Base-by-base conservation (phyloP, 23 red algal genomes). In the Gracilaria domingensis region DNA sequence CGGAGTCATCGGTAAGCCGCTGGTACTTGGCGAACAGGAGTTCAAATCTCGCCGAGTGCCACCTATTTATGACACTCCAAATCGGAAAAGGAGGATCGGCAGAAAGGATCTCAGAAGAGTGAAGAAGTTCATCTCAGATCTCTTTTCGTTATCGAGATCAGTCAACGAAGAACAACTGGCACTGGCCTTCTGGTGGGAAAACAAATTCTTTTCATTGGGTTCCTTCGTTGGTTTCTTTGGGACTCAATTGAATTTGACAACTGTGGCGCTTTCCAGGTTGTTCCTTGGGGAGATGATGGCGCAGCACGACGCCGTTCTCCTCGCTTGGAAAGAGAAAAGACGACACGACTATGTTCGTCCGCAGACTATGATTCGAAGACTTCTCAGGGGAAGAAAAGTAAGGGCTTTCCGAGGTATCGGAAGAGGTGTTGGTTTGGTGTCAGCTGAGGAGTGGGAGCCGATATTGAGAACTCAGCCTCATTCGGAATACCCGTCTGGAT, bases 401-500 rank as follows among this genome's bases (percentile, higher is more conserved):
- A 73, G 25, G 30, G 85, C 85, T 35, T 88, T 76, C 30, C 44
- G n/a, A 60, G 66, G 65, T 0, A 48, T 88, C 34, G 69, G 37
- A 30, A 40, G 78, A 17, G 85, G 85, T 9, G 66, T 88, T 34
- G 48, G 69, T 40, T 9, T 12, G 4, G 72, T 88, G 0, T 51
- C 30, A 23, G 49, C 53, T 30, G 85, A 88, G 16, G 69, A 88
- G 18, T 88, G 85, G 85, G 85, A 88, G 35, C 72, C 85, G 8
- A 49, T 79, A 0, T 28, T 88, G 65, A 49, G 20, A 75, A 75
- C 57, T 8, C 67, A 78, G 36, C 85, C 85, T 25, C 85, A 88
- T 60, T 88, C 85, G 8, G 85, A 88, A 66, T 88, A 75, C 48
- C 85, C 85, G 0, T 88, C 85, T 8, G 85, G 64, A 40, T 71